phyloP scores from a whole-genome alignment of 768 basidiomycete species.

The Suillus alpinus region DNA sequence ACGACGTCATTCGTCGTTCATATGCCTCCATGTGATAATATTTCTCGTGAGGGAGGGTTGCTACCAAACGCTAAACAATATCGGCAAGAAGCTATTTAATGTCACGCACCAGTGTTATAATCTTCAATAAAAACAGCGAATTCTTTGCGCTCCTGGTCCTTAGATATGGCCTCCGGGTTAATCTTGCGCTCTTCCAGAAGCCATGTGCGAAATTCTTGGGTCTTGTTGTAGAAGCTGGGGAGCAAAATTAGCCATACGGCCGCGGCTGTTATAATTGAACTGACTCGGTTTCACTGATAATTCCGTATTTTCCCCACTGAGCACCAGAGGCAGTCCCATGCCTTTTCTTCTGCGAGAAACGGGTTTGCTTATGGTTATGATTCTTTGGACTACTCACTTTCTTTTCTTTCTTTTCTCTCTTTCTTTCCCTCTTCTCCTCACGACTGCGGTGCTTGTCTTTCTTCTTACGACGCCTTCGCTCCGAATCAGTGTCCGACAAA shows the following conservation, averaged over 20 bases:
- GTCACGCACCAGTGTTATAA: slow-evolving; percentile 66
- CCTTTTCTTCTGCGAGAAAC: slow-evolving; percentile 52
- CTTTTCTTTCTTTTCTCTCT: slow-evolving; percentile 70
- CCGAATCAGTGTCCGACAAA: slow-evolving; percentile 36
- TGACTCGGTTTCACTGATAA: slow-evolving; percentile 83
- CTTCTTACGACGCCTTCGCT: slow-evolving; percentile 39
- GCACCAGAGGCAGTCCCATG: slow-evolving; percentile 41
- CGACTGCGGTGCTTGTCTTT: slow-evolving; percentile 46
- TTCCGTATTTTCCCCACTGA: slow-evolving; percentile 90
- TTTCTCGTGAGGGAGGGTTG: slow-evolving; percentile 91
- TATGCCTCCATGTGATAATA: slow-evolving; percentile 90
- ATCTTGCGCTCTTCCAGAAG: slow-evolving; percentile 89
- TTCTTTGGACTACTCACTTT: slow-evolving; percentile 45
- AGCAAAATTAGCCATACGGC: slow-evolving; percentile 9
- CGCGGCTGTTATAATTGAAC: slow-evolving; percentile 27
- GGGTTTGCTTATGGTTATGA: not conserved
- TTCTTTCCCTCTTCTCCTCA: slow-evolving; percentile 49
- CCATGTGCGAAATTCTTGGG: slow-evolving; percentile 88
- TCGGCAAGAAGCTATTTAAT: not conserved
- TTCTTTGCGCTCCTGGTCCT: slow-evolving; percentile 83
- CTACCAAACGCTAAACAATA: slow-evolving; percentile 35
- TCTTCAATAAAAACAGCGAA: slow-evolving; percentile 82
- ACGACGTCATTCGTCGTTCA: slow-evolving; percentile 78
- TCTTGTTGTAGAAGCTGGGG: slow-evolving; percentile 74
- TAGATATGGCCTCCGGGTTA: slow-evolving; percentile 85